Evolutionary conservation across 352 stramenopile genomes (phyloP), one percentile per base, ranked within the genome.

Genomic region (Phytopythium boreale): DNA sequence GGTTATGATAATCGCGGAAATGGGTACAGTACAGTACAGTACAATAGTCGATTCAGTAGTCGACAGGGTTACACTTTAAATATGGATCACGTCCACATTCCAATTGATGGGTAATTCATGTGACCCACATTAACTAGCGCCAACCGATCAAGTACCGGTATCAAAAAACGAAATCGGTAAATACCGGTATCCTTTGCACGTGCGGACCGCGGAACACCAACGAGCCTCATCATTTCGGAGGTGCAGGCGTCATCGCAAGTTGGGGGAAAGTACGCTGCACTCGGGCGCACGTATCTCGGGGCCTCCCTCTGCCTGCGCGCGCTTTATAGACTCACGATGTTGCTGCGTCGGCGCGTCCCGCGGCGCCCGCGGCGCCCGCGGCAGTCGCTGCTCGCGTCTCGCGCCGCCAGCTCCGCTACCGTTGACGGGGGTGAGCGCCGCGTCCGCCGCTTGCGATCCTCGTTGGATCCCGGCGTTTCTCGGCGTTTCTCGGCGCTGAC

Each of bases 261-360:
- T n/a, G n/a, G n/a, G n/a, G 14, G 37, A 43, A 22, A 36, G 31
- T 36, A 36, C 31, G 31, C 31, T 8, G 31, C 6, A 14, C 10
- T 39, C 34, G 7, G 6, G 34, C 34, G 34, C 29, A 34, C 29
- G 29, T 7, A 34, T 15, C 34, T 39, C 5, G 34, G 34, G 3
- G 34, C 7, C 44, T 50, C 44, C 17, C n/a, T 53, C 47, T 20
- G 5, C 11, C 14, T 27, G 39, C 22, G 24, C 14, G 1, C 4
- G 2, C n/a, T 29, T 11, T 15, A 2, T 14, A 11, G 24, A 36
- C 12, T 7, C 31, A 6, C 4, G 24, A 62, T 62, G 56, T 41
- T 62, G 41, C 56, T 62, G 22, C 56, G 56, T n/a, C 39, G 41
- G 2, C 56, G 56, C 20, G 41, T 53, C 19, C 37, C 41, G 7